These are phyloP conservation scores for Fusarium euwallaceae DNA, from an alignment of 2,329 filamentous ascomycete species.

Conservation along the genomic window DNA sequence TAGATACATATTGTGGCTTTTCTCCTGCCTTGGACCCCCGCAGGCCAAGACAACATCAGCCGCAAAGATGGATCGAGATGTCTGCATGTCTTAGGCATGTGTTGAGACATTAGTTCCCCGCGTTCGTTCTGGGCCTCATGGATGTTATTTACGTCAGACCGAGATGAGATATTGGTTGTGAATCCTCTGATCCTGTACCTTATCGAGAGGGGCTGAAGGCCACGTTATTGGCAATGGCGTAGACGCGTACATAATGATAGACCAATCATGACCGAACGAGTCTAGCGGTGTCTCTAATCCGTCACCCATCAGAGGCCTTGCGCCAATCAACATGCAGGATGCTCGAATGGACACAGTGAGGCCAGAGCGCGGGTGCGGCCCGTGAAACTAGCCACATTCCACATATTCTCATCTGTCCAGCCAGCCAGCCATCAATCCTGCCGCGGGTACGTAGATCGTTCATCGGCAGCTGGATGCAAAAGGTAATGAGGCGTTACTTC, in stretches of 20 bases:
- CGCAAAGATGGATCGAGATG: not conserved
- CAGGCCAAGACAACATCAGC: not conserved
- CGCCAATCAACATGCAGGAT: not conserved
- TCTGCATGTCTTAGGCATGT: not conserved
- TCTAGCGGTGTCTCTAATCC: not conserved
- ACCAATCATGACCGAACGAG: not conserved
- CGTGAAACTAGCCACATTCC: slow-evolving; percentile 8
- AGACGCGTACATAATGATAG: not conserved
- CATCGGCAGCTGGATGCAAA: not conserved
- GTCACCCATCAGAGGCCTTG: not conserved
- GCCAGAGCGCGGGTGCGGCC: slow-evolving; percentile 19
- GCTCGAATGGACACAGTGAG: too few species aligned
- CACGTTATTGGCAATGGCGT: not conserved
- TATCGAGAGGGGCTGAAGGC: not conserved
- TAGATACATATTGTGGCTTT: not conserved
- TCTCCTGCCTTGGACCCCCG: not conserved
- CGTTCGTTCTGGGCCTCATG: not conserved
- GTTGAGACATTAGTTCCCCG: not conserved
- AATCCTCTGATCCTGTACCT: too few species aligned
- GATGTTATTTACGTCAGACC: not conserved
- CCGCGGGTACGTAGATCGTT: not conserved
- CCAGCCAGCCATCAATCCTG: not conserved
- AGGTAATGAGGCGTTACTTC: not conserved
- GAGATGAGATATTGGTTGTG: not conserved
- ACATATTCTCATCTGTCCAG: not conserved